Percentiles rank a stretch among this genome's conserved stretches.
Evolutionary conservation across 768 basidiomycete species (phyloP).

Genomic region (Kwoniella pini): DNA sequence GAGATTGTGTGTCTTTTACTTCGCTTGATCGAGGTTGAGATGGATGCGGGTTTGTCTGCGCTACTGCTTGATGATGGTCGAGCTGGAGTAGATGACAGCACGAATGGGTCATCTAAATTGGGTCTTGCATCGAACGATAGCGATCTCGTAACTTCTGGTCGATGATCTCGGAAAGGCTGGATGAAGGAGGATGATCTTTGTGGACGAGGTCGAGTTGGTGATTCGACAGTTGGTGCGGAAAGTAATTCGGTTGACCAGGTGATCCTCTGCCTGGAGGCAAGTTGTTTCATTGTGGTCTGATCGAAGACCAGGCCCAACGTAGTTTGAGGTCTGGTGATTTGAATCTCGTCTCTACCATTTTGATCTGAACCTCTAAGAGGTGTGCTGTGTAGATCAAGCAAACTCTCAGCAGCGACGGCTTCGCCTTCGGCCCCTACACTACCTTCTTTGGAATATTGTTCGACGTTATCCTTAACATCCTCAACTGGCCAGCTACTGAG

Average conservation of each 20-base stretch:
- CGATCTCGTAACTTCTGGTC: conserved; percentile 23
- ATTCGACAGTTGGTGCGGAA: conserved; percentile 6
- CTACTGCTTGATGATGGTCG: conserved; percentile 4
- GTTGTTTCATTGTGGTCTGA: too few species aligned
- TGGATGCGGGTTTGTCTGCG: background rate
- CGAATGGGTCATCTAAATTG: conserved; percentile 11
- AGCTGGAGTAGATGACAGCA: conserved; percentile 3
- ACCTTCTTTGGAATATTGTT: background rate
- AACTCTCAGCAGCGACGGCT: conserved; percentile 19
- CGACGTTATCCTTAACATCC: background rate
- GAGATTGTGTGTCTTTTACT: conserved; percentile 20
- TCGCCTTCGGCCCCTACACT: conserved; percentile 15
- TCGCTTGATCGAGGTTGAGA: conserved; percentile 1
- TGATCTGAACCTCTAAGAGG: conserved; percentile 18
- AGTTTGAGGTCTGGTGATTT: conserved; percentile 3
- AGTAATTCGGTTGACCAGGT: conserved; percentile 2
- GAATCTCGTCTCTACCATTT: conserved; percentile 9
- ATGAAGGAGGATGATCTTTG: conserved; percentile 18
- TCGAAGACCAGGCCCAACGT: background rate
- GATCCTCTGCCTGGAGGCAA: background rate
- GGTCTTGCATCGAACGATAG: conserved; percentile 11
- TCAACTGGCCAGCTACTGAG: background rate
- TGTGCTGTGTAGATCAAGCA: conserved; percentile 22
- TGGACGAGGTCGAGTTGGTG: conserved; percentile 13
- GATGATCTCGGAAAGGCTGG: conserved; percentile 21